Evolutionary conservation across 768 basidiomycete species (phyloP), one percentile per base, ranked within the genome.

Genomic region (Termitomyces sp.): DNA sequence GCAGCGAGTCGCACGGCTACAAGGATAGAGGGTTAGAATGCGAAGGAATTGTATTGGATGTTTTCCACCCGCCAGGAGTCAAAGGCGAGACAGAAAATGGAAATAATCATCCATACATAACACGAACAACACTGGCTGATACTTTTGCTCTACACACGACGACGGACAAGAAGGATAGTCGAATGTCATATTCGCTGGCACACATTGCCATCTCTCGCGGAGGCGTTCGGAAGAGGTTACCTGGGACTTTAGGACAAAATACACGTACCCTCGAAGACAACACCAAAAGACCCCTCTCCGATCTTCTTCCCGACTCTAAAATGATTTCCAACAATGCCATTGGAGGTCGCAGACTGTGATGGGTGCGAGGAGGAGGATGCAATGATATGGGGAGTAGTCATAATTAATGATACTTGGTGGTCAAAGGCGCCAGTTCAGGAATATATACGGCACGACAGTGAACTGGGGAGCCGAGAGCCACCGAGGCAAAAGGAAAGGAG

Each of bases 261-360:
- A 53, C 7, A 55, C 79, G 51, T 69, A 95, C 97, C 89, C 83
- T 98, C 88, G 74, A 97, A 93, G 61, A 98, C 89, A 64, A 99
- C 96, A 67, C 96, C 96, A 71, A 99, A 99, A n/a, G 89, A 93
- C 50, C 96, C 96, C 76, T 99, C 96, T 49, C 96, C 96, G 72
- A 98, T 97, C 86, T 98, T 98, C 83, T 96, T 95, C 51, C 96
- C 96, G 51, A 99, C 95, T 62, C 91, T 83, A 70, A 85, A 92
- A 71, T 91, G 85, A 67, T 79, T 85, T 43, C 90, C 90, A 58
- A 92, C 87, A 71, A 92, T 84, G 66, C 88, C 85, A 72, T 86
- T 89, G 40, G 81, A 80, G 30, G 82, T 79, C 48, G 84, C 76
- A 47, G 85, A 80, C 67, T 85, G 83, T 18, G 84, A 81, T 52